Base-by-base conservation (phyloP, 805 yeast genomes). In the Wickerhamiella hasegawae region DNA sequence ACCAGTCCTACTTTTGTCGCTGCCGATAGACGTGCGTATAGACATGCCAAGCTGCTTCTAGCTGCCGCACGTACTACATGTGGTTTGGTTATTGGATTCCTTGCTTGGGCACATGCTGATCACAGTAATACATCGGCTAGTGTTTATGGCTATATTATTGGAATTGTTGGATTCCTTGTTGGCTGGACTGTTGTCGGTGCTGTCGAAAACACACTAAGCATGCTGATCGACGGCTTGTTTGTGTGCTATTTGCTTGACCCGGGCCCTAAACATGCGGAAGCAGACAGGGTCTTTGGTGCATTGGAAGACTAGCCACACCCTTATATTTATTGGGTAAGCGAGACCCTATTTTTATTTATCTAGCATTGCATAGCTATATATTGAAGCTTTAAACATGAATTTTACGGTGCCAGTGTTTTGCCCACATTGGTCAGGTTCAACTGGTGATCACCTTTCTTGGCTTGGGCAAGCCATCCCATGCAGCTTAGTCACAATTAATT, bases 161-260 rank as follows among this genome's bases (percentile, higher is more conserved):
- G 62, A 2, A 39, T 62, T 8, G 40, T 60, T 8, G 60, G 60
- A 3, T 57, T 55, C 18, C 51, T 55, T 32, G 51, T 59, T 10
- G 65, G 64, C 11, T 61, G 64, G 63, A 55, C 59, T 14, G 53
- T 61, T 5, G 51, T 60, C 17, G 66, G 66, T 4, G 57, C 63
- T 5, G 57, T 63, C 8, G 66, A 62, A 38, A 61, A 62, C 12
- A 53, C 57, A 11, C 46, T 61, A 33, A 46, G 57, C 38, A 59
- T 54, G 53, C 45, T 54, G 23, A 45, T 54, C 31, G 61, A 57
- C 30, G 51, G 57, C 3, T 39, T 53, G 15, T 56, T 46, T 31
- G 55, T 60, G n/a, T 54, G 55, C 42, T 56, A 45, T 39, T 58
- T 52, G 12, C 44, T 61, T 6, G 59, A 59, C 45, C 37, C 38